Conservation (phyloP, 2,329 filamentous ascomycete species). For the Thermochaetoides dissita region DNA sequence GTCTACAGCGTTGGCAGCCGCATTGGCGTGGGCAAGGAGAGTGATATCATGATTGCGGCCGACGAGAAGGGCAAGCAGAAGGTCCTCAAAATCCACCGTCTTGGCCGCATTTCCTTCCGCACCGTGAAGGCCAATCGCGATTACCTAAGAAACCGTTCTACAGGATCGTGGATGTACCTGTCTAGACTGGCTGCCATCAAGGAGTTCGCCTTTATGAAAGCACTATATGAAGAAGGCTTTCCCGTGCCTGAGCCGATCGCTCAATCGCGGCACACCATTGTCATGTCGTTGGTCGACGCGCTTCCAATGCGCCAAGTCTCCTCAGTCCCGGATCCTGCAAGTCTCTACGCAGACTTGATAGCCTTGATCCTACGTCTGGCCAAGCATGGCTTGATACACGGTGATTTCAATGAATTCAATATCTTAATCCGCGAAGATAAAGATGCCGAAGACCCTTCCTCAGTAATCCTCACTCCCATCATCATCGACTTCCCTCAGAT, state of each 20-base stretch:
- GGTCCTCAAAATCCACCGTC: constrained; percentile 88
- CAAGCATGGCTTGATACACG: constrained; percentile 80
- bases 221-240: constrained; percentile 69
- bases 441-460: constrained; percentile 8
- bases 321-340: constrained; percentile 65
- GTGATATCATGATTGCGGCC: constrained; percentile 89
- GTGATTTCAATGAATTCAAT: constrained; percentile 99
- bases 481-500: constrained; percentile 98
- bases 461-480: constrained; percentile 55
- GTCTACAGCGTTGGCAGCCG: constrained; percentile 90
- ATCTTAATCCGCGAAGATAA: constrained; percentile 74
- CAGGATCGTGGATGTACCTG: constrained; percentile 95
- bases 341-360: constrained; percentile 86
- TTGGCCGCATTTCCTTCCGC: constrained; percentile 92
- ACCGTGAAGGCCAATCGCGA: constrained; percentile 93
- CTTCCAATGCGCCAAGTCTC: constrained; percentile 84
- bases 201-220: constrained; percentile 89
- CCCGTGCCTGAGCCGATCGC: constrained; percentile 76
- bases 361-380: constrained; percentile 72
- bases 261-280: constrained; percentile 86
- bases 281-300: constrained; percentile 89
- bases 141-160: constrained; percentile 66
- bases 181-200: constrained; percentile 84
- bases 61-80: constrained; percentile 61
- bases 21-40: constrained; percentile 94